Conservation (phyloP, 768 basidiomycete species). For the Lactarius sanguifluus region DNA sequence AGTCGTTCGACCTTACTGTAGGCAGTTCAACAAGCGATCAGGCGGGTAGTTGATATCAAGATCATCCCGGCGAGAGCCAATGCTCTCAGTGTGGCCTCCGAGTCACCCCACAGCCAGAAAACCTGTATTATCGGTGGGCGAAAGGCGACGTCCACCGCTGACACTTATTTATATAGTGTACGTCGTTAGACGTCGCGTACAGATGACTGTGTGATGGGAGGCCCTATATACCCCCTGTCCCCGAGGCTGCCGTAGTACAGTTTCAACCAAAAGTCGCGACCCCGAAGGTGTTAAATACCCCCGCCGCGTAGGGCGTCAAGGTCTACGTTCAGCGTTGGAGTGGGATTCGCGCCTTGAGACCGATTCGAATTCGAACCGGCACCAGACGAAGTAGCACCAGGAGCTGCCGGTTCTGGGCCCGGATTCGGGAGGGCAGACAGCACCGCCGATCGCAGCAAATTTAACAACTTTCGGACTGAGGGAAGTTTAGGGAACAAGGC, state of each 20-base stretch:
- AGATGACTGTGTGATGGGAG: background rate
- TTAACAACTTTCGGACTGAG: conserved; percentile 5
- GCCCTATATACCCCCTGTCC: background rate
- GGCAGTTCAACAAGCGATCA: too few relatives aligned
- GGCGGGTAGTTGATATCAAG: too few relatives aligned
- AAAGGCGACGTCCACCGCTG: background rate
- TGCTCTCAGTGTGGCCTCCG: too few relatives aligned
- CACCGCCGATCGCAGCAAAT: background rate
- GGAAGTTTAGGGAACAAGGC: conserved; percentile 16
- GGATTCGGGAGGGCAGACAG: background rate
- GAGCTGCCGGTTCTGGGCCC: background rate
- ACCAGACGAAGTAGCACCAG: background rate
- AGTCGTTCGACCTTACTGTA: background rate
- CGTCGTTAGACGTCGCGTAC: background rate
- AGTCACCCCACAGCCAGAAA: too few relatives aligned
- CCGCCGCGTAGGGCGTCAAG: conserved; percentile 1
- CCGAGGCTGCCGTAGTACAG: background rate
- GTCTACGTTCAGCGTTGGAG: conserved; percentile 10
- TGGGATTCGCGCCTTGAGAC: background rate
- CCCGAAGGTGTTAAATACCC: background rate
- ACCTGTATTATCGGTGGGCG: background rate
- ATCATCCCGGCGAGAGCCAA: too few relatives aligned
- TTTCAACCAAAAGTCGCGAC: background rate
- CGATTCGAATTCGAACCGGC: background rate
- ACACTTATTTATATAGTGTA: background rate